These are phyloP conservation scores for Colletotrichum sidae DNA, from an alignment of 2,329 filamentous ascomycete genomes.

Conservation along the genomic window DNA sequence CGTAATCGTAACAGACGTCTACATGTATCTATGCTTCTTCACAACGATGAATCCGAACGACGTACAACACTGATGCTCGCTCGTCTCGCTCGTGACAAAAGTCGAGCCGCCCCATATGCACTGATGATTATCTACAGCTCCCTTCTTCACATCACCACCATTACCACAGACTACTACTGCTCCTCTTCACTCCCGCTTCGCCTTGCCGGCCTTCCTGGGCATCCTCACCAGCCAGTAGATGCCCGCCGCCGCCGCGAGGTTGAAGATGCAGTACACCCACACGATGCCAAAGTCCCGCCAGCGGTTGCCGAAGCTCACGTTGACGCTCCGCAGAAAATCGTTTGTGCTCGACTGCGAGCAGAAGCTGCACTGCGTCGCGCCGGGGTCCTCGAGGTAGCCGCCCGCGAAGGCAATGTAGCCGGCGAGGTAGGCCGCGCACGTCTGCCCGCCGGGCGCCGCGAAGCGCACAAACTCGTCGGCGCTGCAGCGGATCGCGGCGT, in stretches of 20 bases:
- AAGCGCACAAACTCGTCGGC: conserved; percentile 35
- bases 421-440: conserved; percentile 36
- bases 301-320: conserved; percentile 58
- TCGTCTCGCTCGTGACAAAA: too few species aligned
- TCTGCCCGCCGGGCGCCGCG: conserved; percentile 19
- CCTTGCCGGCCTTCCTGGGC: conserved; percentile 37
- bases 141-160: not conserved
- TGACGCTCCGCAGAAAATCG: conserved; percentile 49
- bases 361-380: conserved; percentile 55
- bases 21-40: too few species aligned
- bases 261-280: conserved; percentile 64
- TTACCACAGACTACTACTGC: conserved; percentile 3
- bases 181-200: not conserved
- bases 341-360: conserved; percentile 52
- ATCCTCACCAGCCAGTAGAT: conserved; percentile 60
- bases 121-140: not conserved
- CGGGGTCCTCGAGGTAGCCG: conserved; percentile 32
- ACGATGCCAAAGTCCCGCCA: conserved; percentile 69
- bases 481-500: conserved; percentile 32
- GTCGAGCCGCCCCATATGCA: too few species aligned
- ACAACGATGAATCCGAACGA: too few species aligned
- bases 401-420: conserved; percentile 25
- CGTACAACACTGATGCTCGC: too few species aligned
- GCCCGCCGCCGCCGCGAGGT: conserved; percentile 56
- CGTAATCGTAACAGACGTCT: too few species aligned